These are phyloP conservation scores for Lactarius indigo DNA, from an alignment of 768 basidiomycete genomes.

Conservation along the genomic window DNA sequence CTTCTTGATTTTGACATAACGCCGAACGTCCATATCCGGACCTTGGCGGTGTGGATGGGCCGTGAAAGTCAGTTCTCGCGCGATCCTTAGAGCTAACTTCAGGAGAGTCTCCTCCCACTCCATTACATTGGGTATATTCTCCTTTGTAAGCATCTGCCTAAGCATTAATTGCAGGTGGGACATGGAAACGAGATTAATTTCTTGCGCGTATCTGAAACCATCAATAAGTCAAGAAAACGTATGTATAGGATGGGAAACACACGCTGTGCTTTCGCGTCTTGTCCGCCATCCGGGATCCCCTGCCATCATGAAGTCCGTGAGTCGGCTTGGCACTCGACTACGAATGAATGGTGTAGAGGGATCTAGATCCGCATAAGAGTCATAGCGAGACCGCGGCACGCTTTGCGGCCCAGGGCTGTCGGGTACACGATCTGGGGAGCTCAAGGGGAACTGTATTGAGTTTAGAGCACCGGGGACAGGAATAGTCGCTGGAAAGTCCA, in stretches of 20 bases:
- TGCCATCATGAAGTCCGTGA: constrained; percentile 48
- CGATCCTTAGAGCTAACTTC: constrained; percentile 78
- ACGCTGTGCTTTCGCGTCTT: constrained; percentile 88
- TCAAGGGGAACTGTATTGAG: constrained; percentile 76
- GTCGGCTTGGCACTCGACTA: constrained; percentile 77
- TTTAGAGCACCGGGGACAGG: constrained; percentile 56
- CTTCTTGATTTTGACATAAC: constrained; percentile 98
- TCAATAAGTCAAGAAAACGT: neutral
- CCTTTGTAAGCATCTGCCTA: constrained; percentile 81
- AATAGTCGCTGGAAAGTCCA: constrained; percentile 54
- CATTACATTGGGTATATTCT: constrained; percentile 72
- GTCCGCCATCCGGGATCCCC: constrained; percentile 82
- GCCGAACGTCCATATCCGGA: constrained; percentile 91
- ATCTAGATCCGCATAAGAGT: constrained; percentile 72
- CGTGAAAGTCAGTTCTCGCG: constrained; percentile 80
- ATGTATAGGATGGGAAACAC: constrained; percentile 33
- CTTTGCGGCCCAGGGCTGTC: constrained; percentile 54
- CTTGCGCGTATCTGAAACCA: constrained; percentile 64
- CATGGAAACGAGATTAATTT: constrained; percentile 84
- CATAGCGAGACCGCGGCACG: constrained; percentile 57
- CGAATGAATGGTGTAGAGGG: constrained; percentile 74
- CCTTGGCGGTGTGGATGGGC: constrained; percentile 68
- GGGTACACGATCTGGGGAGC: constrained; percentile 61
- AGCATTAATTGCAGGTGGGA: constrained; percentile 88
- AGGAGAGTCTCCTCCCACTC: constrained; percentile 90